Percentiles rank a stretch among this genome's conserved stretches.
phyloP scores from a whole-genome alignment of 2,329 filamentous ascomycete genomes.

The Fusarium duplospermum region DNA sequence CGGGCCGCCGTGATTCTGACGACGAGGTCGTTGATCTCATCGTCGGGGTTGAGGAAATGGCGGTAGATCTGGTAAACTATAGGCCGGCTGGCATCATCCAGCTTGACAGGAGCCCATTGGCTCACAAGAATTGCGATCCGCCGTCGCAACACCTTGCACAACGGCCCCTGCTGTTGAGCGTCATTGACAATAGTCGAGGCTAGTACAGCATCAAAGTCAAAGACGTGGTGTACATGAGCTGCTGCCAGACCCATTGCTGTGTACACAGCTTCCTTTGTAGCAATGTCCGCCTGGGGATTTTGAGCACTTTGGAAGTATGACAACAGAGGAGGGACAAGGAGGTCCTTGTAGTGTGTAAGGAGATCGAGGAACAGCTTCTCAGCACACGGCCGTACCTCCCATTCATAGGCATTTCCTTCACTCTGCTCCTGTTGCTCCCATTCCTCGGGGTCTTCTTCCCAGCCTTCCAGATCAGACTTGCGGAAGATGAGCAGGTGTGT shows the following conservation, averaged over 20 bases:
- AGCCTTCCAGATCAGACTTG: conserved; percentile 85
- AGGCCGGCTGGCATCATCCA: conserved; percentile 74
- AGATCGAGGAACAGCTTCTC: conserved; percentile 95
- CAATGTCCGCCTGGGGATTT: conserved; percentile 72
- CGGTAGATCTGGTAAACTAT: conserved; percentile 90
- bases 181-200: conserved; percentile 81
- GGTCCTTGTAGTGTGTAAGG: conserved; percentile 85
- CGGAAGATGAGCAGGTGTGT: conserved; percentile 90
- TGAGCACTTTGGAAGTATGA: conserved; percentile 85
- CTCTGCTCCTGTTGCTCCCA: conserved; percentile 94
- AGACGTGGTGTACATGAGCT: conserved; percentile 75
- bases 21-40: conserved; percentile 87
- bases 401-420: conserved; percentile 88
- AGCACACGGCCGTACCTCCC: conserved; percentile 89
- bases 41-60: conserved; percentile 82
- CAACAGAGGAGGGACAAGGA: conserved; percentile 83
- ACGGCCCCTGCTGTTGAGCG: conserved; percentile 70
- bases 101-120: conserved; percentile 87
- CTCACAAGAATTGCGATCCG: conserved; percentile 90
- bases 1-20: conserved; percentile 92
- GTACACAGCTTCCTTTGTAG: conserved; percentile 94
- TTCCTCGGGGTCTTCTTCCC: conserved; percentile 94
- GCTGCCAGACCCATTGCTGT: conserved; percentile 91
- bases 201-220: conserved; percentile 88
- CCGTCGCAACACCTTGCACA: conserved; percentile 85